Conservation (phyloP, 306 rosid genomes). For the Abrus precatorius region DNA sequence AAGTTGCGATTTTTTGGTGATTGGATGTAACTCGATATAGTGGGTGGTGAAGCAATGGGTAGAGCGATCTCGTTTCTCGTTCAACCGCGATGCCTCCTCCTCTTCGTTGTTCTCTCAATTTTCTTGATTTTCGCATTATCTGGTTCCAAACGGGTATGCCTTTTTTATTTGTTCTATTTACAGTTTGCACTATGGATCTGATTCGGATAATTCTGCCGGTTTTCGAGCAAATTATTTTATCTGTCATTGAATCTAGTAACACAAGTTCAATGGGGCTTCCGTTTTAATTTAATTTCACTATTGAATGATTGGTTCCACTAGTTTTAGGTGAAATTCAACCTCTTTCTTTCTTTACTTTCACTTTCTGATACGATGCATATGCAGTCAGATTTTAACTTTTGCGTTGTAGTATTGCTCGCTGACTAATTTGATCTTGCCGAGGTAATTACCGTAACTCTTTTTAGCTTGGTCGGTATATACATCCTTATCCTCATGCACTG, state of each 20-base stretch:
- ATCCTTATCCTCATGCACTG: not conserved
- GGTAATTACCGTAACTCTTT: not conserved
- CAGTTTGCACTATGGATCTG: constrained; percentile 5
- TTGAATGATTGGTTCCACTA: not conserved
- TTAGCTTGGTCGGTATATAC: not conserved
- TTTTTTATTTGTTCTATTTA: not conserved
- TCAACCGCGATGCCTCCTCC: constrained; percentile 66
- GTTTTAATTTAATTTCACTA: constrained; percentile 15
- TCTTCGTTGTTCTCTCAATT: constrained; percentile 54
- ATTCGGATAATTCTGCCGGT: constrained; percentile 8
- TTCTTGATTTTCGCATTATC: constrained; percentile 62
- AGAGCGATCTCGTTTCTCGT: constrained; percentile 61
- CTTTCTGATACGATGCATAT: not conserved
- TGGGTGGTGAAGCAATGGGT: constrained; percentile 55
- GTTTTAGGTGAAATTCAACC: not conserved
- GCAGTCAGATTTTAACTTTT: not conserved
- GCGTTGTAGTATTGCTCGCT: not conserved
- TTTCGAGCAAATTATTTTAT: constrained; percentile 15
- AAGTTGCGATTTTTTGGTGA: not conserved
- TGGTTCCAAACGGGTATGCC: constrained; percentile 31
- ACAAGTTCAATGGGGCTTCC: not conserved
- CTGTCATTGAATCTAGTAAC: not conserved
- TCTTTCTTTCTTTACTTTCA: not conserved
- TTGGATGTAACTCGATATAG: not conserved
- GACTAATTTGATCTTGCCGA: not conserved